Base-by-base conservation (phyloP, 1,284 basidiomycete genomes). In the Malassezia brasiliensis region DNA sequence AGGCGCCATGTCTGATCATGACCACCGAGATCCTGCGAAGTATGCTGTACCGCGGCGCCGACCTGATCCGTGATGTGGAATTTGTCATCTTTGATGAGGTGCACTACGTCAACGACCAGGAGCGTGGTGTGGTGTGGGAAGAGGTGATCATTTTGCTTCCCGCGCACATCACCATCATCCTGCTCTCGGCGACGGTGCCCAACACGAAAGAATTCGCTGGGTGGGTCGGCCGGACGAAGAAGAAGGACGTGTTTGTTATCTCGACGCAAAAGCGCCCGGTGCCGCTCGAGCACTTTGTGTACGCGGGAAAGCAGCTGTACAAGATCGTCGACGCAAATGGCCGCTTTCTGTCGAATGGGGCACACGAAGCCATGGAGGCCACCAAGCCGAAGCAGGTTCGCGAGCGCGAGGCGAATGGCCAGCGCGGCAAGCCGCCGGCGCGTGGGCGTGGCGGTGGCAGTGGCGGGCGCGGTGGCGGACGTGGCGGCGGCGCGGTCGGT, bases 1-100 rank as follows among this genome's bases (percentile, higher is more conserved):
- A 98, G 77, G 94, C 89, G 20, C 89, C 85, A 62, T 99, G 94
- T 76, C 79, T 99, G 47, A 88, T 99, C 62, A 81, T 82, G 73
- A 77, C 77, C 15, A 99, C 94, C n/a, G 94, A 99, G 77, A 98
- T 99, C 74, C 76, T 99, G 65, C 82, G 94, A 64, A 94, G 89
- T 74, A 98, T 99, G 94, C 81, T 67, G 22, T 75, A 73, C 52
- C 63, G 70, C 15, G 94, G 94, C 4, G 94, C 94, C 14, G 94
- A 98, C 77, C 79, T 99, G 31, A 98, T 99, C 66, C 83, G 94
- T 42, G 94, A 99, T 75, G 91, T 99, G 42, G 94, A 98, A 74
- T 99, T 96, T 74, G 94, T 99, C 25, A 94, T 99, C 62, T 99
- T 99, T 69, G 94, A 99, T 75, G 94, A 99, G 75, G 94, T 99